Percentiles rank a stretch among this genome's conserved stretches.
These are phyloP conservation scores for Umbelopsis ramanniana DNA, from an alignment of 192 early-diverging fungal genomes.

Conservation along the genomic window DNA sequence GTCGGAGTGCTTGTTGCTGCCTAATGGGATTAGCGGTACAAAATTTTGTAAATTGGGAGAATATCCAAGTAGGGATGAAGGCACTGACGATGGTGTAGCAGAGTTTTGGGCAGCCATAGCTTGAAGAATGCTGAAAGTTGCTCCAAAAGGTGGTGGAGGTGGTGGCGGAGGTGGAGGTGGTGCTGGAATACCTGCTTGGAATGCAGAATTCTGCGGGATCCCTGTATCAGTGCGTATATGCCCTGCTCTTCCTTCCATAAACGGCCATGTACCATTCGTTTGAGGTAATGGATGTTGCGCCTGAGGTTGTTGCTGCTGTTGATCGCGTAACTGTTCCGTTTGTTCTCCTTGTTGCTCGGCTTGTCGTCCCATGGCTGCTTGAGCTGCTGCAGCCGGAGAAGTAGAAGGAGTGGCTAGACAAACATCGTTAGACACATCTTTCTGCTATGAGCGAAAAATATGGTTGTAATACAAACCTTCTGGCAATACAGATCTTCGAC, in stretches of 20 bases:
- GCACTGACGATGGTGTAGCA: not conserved
- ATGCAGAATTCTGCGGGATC: not conserved
- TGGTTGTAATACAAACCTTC: slow-evolving; percentile 12
- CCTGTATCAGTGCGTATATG: not conserved
- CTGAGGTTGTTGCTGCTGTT: slow-evolving; percentile 15
- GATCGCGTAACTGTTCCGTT: slow-evolving; percentile 15
- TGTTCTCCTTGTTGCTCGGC: slow-evolving; percentile 26
- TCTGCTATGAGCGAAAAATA: not conserved
- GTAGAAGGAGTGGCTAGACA: slow-evolving; percentile 33
- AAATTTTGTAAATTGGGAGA: not conserved
- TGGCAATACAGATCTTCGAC: slow-evolving; percentile 54
- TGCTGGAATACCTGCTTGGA: not conserved
- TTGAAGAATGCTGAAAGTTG: not conserved
- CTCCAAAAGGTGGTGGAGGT: not conserved
- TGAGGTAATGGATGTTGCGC: not conserved
- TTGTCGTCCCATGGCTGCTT: not conserved
- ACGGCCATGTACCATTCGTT: slow-evolving; percentile 8
- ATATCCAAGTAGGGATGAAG: not conserved
- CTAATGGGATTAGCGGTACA: slow-evolving; percentile 27
- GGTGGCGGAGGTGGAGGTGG: slow-evolving; percentile 15
- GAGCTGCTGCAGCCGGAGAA: not conserved
- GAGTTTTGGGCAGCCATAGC: not conserved
- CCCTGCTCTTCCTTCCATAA: not conserved
- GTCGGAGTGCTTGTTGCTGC: slow-evolving; percentile 34
- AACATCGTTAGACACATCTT: not conserved